Percentiles rank a stretch among this genome's conserved stretches.
Conservation (phyloP, 805 yeast species). For the Myxozyma nipponensis region DNA sequence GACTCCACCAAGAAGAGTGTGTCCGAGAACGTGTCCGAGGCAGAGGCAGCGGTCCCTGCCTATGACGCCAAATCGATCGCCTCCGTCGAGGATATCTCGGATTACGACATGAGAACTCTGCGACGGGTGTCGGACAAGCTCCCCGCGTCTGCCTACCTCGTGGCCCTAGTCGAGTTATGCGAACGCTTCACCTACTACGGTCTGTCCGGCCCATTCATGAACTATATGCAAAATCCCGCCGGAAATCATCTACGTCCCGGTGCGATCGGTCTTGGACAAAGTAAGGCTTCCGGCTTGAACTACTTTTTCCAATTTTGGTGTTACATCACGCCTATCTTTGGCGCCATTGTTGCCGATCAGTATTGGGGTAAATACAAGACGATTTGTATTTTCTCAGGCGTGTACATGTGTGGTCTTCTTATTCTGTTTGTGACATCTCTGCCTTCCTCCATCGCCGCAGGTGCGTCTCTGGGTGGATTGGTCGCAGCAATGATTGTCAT, state of each 20-base stretch:
- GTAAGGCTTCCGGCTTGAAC: slow-evolving; percentile 66
- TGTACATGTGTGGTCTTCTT: slow-evolving; percentile 60
- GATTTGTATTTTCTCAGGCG: slow-evolving; percentile 54
- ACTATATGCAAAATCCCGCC: slow-evolving; percentile 61
- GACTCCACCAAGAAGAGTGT: slow-evolving; percentile 8
- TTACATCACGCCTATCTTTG: slow-evolving; percentile 72
- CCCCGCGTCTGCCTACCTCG: slow-evolving; percentile 57
- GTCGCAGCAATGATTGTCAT: slow-evolving; percentile 53
- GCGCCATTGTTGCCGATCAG: slow-evolving; percentile 73
- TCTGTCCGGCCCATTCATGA: slow-evolving; percentile 69
- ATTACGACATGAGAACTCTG: slow-evolving; percentile 50
- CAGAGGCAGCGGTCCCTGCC: slow-evolving; percentile 1
- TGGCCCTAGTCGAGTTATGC: slow-evolving; percentile 69
- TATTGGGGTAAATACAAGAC: slow-evolving; percentile 70
- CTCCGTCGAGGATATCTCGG: slow-evolving; percentile 43
- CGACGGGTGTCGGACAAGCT: slow-evolving; percentile 51
- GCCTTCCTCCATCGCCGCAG: slow-evolving; percentile 50
- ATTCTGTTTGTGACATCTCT: slow-evolving; percentile 66
- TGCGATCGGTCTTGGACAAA: slow-evolving; percentile 56
- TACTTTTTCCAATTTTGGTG: slow-evolving; percentile 80
- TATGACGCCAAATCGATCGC: slow-evolving; percentile 4
- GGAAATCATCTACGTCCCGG: slow-evolving; percentile 46
- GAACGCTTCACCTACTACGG: slow-evolving; percentile 83
- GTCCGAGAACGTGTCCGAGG: background rate
- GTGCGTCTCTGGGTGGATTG: slow-evolving; percentile 62